Evolutionary conservation across 768 basidiomycete genomes (phyloP), one percentile per base, ranked within the genome.

Genomic region (Mycena galericulata): DNA sequence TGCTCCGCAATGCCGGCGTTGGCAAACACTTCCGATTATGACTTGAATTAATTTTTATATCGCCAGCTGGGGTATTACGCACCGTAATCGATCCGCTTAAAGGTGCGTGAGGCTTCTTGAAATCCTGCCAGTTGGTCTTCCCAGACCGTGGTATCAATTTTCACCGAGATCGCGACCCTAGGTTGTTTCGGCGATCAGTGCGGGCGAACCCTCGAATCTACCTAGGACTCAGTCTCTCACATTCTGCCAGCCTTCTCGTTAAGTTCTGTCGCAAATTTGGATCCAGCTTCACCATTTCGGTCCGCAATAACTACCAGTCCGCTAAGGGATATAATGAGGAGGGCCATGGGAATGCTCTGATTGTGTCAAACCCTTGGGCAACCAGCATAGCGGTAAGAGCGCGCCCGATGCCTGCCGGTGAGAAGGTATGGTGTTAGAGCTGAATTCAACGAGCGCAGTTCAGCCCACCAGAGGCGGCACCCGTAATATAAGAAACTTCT

Each of bases 41-140:
- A 18, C 34, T 3, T 1, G 34, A 26, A 50, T 29, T 34, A 26
- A 3, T 45, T 7, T 36, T 14, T 6, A 36, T 22, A 45, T 6
- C 20, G 45, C 45, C 45, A 2, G 20, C 18, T 51, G 29, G 24
- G 27, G 34, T 49, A 24, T 8, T 9, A 62, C 64, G 56, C 49
- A 72, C 73, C 70, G 29, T 74, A 74, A 26, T 72, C 73, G 22
- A 74, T 66, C 32, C 70, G 56, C 40, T 71, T 69, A 40, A 74
- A 74, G 4, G 34, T 63, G 20, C 43, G 22, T 2, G 41, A 66
- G 26, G 70, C 70, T 2, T 56, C 26, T 22, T 74, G 58, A 53
- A 72, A 74, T 8, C 62, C 73, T 2, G 70, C 68, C 4, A 69
- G 41, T 36, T 74, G 70, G 15, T 74, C 67, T 24, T 74, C 73